Evolutionary conservation across 305 asterid species (phyloP).

Genomic region (Salvia sclarea): DNA sequence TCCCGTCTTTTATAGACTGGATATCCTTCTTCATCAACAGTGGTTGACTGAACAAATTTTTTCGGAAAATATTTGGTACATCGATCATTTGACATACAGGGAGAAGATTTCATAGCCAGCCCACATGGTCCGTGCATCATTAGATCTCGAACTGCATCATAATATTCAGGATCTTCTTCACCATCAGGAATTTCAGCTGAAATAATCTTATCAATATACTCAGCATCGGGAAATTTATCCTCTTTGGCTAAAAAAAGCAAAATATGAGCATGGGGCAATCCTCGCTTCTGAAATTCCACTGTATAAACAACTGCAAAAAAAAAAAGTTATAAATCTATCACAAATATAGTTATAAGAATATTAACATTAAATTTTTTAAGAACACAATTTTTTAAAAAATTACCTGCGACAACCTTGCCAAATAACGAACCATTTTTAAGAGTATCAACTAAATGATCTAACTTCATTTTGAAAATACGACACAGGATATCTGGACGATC

Average conservation of each 20-base stretch:
- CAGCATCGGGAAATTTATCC: neutral
- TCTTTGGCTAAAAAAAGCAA: neutral
- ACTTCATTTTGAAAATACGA: too few relatives aligned
- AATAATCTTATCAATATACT: neutral
- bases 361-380: too few relatives aligned
- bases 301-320: slow-evolving; percentile 12
- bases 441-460: too few relatives aligned
- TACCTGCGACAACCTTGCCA: too few relatives aligned
- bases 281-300: neutral
- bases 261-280: neutral
- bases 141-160: neutral
- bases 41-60: neutral
- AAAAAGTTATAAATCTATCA: too few relatives aligned
- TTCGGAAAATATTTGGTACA: slow-evolving; percentile 4
- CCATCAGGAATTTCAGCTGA: neutral
- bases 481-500: too few relatives aligned
- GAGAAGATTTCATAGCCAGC: neutral
- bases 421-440: too few relatives aligned
- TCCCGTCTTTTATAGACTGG: neutral
- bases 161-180: neutral
- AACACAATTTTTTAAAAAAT: too few relatives aligned
- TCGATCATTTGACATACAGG: neutral
- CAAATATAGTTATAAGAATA: too few relatives aligned
- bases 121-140: slow-evolving; percentile 19
- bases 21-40: neutral